These are phyloP conservation scores for Royoungia palumana DNA, from an alignment of 768 basidiomycete genomes.

Conservation along the genomic window DNA sequence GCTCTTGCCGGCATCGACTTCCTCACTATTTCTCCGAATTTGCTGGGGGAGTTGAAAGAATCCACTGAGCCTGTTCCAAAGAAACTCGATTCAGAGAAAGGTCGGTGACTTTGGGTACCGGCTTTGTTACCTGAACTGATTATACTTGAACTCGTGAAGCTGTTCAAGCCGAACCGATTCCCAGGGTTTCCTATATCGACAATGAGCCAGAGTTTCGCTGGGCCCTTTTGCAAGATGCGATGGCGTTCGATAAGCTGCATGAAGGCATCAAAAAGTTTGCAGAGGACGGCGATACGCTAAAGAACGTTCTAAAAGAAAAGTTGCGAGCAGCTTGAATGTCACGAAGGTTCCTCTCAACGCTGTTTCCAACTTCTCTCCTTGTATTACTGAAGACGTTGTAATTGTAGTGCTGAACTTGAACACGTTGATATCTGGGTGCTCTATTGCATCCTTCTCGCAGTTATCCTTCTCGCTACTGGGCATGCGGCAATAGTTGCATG, in stretches of 20 bases:
- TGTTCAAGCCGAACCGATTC: conserved; percentile 57
- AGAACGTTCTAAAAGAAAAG: conserved; percentile 71
- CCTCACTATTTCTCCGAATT: conserved; percentile 85
- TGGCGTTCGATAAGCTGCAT: conserved; percentile 96
- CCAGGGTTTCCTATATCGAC: conserved; percentile 81
- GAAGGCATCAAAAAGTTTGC: conserved; percentile 98
- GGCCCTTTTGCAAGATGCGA: conserved; percentile 82
- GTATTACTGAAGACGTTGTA: no score
- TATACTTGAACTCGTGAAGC: conserved; percentile 31
- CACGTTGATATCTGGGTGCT: no score
- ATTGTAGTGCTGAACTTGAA: no score
- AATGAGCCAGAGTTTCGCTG: conserved; percentile 94
- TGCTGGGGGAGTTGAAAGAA: conserved; percentile 86
- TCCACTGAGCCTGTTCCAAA: conserved; percentile 71
- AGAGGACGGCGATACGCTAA: conserved; percentile 84
- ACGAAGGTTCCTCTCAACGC: no score
- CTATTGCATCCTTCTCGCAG: no score
- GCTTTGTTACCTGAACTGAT: no score
- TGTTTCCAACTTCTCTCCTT: no score
- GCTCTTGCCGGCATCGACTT: conserved; percentile 93
- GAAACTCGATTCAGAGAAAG: conserved; percentile 67
- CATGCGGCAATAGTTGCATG: no score
- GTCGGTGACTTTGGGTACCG: conserved; percentile 32
- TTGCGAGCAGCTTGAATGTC: conserved; percentile 26
- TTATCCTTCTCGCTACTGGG: no score